Base-by-base conservation (phyloP, 345 rosid genomes). In the Rhizophora mangle region DNA sequence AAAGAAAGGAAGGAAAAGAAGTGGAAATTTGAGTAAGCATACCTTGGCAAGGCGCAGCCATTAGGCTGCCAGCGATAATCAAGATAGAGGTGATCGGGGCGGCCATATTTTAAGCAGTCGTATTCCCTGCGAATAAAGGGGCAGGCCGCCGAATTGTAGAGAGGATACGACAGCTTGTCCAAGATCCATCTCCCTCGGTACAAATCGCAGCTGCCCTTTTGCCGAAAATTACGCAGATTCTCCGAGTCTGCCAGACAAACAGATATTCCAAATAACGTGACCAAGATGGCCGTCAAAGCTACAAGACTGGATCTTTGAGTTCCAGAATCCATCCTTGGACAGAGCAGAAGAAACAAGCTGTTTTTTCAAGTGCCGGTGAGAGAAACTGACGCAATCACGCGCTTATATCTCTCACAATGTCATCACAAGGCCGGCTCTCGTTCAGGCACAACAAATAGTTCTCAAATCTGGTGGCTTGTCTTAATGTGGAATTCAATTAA, bases 1-100 rank as follows among this genome's bases (percentile, higher is more conserved):
- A 43, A 51, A 21, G 37, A 53, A 59, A 46, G 21, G 31, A 27
- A 18, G 18, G 43, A 34, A 39, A 8, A 56, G 39, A 18, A 15
- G 32, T 16, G n/a, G 6, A 24, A 22, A 3, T 60, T 27, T 1
- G 9, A 34, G 7, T 34, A 34, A 2, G 2, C 22, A 6, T 65
- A 91, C 98, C 95, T 82, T 0, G 89, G 91, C 76, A 88, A 76
- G 76, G 80, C 75, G 43, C 97, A 91, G 74, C 64, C 60, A 8
- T 22, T 29, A 22, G 98, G 98, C 74, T 88, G 90, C 97, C 98
- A 94, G 71, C 98, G 76, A 58, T 83, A 89, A 15, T 73, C 78
- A 53, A 89, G 94, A 64, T 91, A 94, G 62, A 65, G 72, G n/a
- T 57, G 83, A 72, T 91, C 97, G 4, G 90, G 88, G 36, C 98